Conservation (phyloP, 305 asterid genomes). For the Solanum hybrid region DNA sequence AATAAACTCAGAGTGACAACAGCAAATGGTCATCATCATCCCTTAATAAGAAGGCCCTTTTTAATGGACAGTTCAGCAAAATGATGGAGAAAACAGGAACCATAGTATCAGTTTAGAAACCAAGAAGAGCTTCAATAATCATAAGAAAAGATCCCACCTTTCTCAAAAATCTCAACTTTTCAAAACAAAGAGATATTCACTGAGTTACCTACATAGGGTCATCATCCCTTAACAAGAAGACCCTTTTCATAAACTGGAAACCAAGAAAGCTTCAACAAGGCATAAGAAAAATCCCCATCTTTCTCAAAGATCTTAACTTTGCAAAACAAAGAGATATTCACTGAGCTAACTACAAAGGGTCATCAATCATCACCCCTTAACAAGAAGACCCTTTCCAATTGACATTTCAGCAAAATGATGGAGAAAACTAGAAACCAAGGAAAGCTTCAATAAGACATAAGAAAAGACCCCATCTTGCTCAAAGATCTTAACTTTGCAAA, state of each 20-base stretch:
- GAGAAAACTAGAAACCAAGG: neutral
- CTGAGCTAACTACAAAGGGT: neutral
- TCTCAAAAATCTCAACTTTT: neutral
- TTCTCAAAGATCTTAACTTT: neutral
- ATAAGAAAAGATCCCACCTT: neutral
- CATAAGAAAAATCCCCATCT: neutral
- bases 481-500: neutral
- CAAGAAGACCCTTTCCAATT: neutral
- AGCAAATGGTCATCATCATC: neutral
- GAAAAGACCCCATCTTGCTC: neutral
- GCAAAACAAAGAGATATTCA: neutral
- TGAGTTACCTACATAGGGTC: neutral
- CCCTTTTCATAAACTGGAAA: neutral
- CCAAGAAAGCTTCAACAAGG: neutral
- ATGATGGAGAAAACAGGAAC: neutral
- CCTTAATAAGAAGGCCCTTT: neutral
- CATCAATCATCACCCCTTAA: neutral
- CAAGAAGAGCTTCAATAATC: neutral
- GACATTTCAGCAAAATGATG: neutral
- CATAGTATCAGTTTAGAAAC: neutral
- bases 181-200: neutral
- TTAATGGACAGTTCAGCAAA: neutral
- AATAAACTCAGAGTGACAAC: neutral
- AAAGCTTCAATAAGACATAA: neutral
- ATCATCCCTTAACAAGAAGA: neutral